Base-by-base conservation (phyloP, 495 filamentous ascomycete species). In the Lichenothelia convexa region DNA sequence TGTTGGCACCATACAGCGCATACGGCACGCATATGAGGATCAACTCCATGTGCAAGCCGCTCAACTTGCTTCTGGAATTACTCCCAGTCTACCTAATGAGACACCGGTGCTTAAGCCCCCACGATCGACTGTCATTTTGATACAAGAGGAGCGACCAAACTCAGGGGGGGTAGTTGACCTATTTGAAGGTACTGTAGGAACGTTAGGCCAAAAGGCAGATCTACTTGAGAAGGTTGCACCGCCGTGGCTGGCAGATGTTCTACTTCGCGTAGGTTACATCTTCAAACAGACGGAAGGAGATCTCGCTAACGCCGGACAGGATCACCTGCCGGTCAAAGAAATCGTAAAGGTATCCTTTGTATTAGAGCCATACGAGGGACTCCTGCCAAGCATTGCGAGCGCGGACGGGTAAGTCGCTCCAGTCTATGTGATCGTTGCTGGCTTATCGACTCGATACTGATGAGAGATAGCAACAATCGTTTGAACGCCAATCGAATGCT, bases 401-500 rank as follows among this genome's bases (percentile, higher is more conserved):
- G n/a, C 35, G 15, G 53, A 59, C 34, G 55, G 51, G 55, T 57
- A 47, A 35, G 46, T 45, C 21, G 31, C 36, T 34, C 39, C 41
- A 12, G 30, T 47, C 24, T 19, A 44, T 18, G 38, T 41, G 22
- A 31, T 4, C 32, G 35, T 45, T 18, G 19, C 34, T 39, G 11
- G 21, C 19, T 29, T 16, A 12, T 40, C 4, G 5, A 17, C n/a
- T 18, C 18, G 24, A n/a, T 40, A 41, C 38, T 57, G 39, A 41
- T 32, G 31, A 11, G n/a, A 55, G 56, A 38, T 46, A 73, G 76
- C 23, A 89, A 83, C 45, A 79, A 82, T 34, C 73, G 89, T 20
- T 67, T 97, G 39, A 97, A 95, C 52, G 89, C 89, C 20, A 97
- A 95, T 49, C 67, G 89, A 20, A 95, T 97, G 91, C 67, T 97